Evolutionary conservation across 768 basidiomycete species (phyloP).

Genomic region (Pholiota molesta): DNA sequence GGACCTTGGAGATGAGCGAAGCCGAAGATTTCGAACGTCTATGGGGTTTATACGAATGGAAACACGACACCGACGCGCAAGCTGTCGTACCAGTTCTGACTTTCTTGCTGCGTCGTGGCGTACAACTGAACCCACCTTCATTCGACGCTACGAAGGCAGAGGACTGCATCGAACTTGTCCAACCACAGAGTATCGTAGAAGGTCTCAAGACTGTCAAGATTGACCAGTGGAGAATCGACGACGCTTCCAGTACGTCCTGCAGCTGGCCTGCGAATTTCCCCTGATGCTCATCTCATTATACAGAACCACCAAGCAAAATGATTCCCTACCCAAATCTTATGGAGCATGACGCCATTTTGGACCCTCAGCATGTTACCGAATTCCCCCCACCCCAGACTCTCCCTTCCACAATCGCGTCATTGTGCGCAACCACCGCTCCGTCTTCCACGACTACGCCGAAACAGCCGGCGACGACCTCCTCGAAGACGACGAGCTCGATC

Average conservation of each 20-base stretch:
- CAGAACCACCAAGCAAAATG: constrained; percentile 12
- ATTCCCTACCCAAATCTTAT: constrained; percentile 59
- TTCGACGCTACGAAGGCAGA: constrained; percentile 1
- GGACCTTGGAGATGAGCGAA: constrained; percentile 11
- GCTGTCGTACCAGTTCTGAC: constrained; percentile 22
- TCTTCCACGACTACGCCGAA: constrained; percentile 50
- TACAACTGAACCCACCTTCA: constrained; percentile 22
- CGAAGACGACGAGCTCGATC: constrained; percentile 28
- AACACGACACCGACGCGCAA: constrained; percentile 19
- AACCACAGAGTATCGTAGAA: constrained; percentile 11
- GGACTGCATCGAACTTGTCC: constrained; percentile 16
- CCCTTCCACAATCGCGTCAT: constrained; percentile 66
- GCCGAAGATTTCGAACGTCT: constrained; percentile 26
- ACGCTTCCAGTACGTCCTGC: constrained; percentile 11
- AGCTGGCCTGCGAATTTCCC: background rate
- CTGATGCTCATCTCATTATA: background rate
- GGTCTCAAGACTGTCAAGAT: constrained; percentile 9
- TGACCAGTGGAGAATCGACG: constrained; percentile 12
- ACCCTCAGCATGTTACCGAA: constrained; percentile 56
- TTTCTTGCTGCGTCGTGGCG: constrained; percentile 24
- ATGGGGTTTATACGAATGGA: constrained; percentile 25
- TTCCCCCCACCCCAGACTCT: constrained; percentile 54
- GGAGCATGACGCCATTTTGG: constrained; percentile 61
- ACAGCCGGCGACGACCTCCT: constrained; percentile 34
- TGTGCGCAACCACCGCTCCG: constrained; percentile 72